Percentiles rank a stretch among this genome's conserved stretches.
Evolutionary conservation across 805 yeast species (phyloP).

Genomic region (Hagleromyces aurorensis): DNA sequence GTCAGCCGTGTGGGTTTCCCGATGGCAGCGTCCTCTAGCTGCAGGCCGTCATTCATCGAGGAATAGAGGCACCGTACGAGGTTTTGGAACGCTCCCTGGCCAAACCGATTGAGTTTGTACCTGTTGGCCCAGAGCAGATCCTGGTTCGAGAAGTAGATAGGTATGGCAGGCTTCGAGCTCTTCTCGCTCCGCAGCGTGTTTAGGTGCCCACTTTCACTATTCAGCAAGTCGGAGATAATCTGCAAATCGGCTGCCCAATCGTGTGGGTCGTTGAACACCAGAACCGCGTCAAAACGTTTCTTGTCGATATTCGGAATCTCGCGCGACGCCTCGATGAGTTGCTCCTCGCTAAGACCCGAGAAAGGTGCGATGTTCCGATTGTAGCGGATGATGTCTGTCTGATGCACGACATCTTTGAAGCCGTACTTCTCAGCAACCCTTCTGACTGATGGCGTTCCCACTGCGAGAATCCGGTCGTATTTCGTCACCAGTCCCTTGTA

Average conservation of each 20-base stretch:
- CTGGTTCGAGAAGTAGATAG: constrained; percentile 71
- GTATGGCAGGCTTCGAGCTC: constrained; percentile 46
- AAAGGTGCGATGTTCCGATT: constrained; percentile 60
- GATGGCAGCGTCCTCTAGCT: constrained; percentile 47
- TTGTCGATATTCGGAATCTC: constrained; percentile 18
- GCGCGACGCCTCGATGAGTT: constrained; percentile 36
- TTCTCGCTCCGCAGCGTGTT: constrained; percentile 47
- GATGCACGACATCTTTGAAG: constrained; percentile 62
- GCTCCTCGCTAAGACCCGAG: constrained; percentile 59
- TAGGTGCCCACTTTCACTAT: constrained; percentile 51
- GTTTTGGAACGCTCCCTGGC: constrained; percentile 81
- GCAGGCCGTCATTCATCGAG: constrained; percentile 41
- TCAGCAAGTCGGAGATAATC: constrained; percentile 61
- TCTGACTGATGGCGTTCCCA: constrained; percentile 70
- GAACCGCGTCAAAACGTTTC: constrained; percentile 58
- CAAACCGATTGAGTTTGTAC: constrained; percentile 69
- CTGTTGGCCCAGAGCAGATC: constrained; percentile 88
- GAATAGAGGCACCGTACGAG: constrained; percentile 51
- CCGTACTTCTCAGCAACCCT: constrained; percentile 72
- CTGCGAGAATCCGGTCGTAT: constrained; percentile 60
- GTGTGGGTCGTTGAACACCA: constrained; percentile 83
- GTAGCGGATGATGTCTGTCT: constrained; percentile 59
- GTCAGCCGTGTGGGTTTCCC: constrained; percentile 81
- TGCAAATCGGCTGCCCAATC: constrained; percentile 84
- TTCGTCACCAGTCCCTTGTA: constrained; percentile 49